Evolutionary conservation across 2,329 filamentous ascomycete genomes (phyloP), one percentile per base, ranked within the genome.

Genomic region (Cladophialophora chaetospira): DNA sequence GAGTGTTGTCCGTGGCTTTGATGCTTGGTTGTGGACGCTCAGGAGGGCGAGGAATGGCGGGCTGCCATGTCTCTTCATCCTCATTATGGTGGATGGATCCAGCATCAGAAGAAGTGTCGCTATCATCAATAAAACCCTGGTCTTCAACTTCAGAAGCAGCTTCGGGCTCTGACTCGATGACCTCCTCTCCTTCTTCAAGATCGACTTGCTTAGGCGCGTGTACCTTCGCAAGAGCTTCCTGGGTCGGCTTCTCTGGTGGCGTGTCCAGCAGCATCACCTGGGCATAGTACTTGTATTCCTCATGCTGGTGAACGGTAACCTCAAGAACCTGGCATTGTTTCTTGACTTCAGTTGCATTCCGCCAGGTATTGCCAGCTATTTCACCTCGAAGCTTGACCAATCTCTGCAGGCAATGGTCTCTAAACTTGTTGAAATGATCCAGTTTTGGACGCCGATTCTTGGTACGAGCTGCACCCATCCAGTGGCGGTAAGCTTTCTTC

Each of bases 281-380:
- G 29, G 77, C 69, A 46, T 75, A 75, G 77, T 78, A 84, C 25
- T 68, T 67, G 21, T 68, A 65, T 23, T 66, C 65, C 61, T 77
- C 69, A 46, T 82, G 80, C 53, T 88, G 80, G 31, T 82, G 79
- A 0, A 96, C 72, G 3, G 79, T 90, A 3, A 77, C 74, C 57
- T 93, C 85, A 53, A 96, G 73, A 31, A 74, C 79, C 9, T 73
- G 71, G 46, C 85, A 84, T 64, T 84, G 82, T 4, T 71, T 73
- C 23, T 76, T 72, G 11, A 94, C 68, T 11, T 85, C 77, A 1
- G 71, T 65, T 19, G 75, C 72, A 5, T 74, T 81, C 9, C 72
- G 69, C 82, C 86, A 90, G 26, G 76, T 68, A 13, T 79, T 73
- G 1, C 69, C 64, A 19, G 77, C 61, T 29, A 91, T 82, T 17